Conservation (phyloP, 176 grass and related monocot species). For the Sorghum bicolor region Sorghum_bicolor_NCBIv3 NC_012871.2:57545501-57546000, state of each 20-base stretch:
- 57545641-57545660: conserved; percentile 24
- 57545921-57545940: neutral
- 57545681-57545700: neutral
- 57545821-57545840: neutral
- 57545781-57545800: conserved; percentile 3
- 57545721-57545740: neutral
- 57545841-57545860: conserved; percentile 1
- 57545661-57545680: conserved; percentile 18
- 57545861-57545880: conserved; percentile 17
- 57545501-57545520: neutral
- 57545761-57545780: neutral
- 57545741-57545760: neutral
- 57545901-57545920: neutral
- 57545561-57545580: conserved; percentile 17
- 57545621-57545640: conserved; percentile 26
- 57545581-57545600: conserved; percentile 7
- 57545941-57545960: neutral
- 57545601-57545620: conserved; percentile 27
- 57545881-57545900: neutral
- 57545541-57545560: conserved; percentile 10
- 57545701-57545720: neutral
- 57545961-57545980: neutral
- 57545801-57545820: neutral
- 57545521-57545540: conserved; percentile 10
- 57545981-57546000: neutral